Evolutionary conservation across 352 stramenopile species (phyloP).

Genomic region (Globisporangium viniferum): DNA sequence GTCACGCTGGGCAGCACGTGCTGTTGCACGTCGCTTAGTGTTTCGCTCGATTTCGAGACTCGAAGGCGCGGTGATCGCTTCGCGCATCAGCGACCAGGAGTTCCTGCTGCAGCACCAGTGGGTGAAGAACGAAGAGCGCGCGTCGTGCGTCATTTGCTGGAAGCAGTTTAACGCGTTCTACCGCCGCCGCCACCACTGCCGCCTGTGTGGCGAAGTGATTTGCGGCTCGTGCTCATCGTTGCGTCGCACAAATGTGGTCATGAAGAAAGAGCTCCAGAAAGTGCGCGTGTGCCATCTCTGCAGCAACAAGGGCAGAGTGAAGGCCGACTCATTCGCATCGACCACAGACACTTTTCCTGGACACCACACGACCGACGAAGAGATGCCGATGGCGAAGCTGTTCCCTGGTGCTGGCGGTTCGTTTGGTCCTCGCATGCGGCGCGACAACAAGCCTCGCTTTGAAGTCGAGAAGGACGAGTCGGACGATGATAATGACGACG

Average conservation of each 20-base stretch:
- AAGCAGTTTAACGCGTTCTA: constrained; percentile 61
- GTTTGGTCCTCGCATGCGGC: background rate
- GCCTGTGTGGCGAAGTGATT: constrained; percentile 62
- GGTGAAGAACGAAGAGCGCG: constrained; percentile 61
- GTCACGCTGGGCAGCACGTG: constrained; percentile 28
- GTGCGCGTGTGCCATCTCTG: constrained; percentile 70
- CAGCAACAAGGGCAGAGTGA: constrained; percentile 45
- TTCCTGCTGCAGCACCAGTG: constrained; percentile 49
- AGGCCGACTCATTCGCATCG: constrained; percentile 28
- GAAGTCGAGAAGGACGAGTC: constrained; percentile 1
- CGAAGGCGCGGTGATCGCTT: constrained; percentile 42
- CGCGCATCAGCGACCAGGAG: constrained; percentile 41
- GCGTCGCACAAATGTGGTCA: constrained; percentile 33
- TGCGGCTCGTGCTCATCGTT: constrained; percentile 52
- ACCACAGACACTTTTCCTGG: constrained; percentile 27
- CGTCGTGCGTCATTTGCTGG: constrained; percentile 58
- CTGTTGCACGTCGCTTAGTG: constrained; percentile 46
- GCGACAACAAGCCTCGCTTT: constrained; percentile 1
- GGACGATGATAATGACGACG: constrained; percentile 6
- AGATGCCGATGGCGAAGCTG: constrained; percentile 20
- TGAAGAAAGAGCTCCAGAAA: constrained; percentile 39
- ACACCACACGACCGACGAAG: constrained; percentile 22
- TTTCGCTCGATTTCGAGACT: constrained; percentile 44
- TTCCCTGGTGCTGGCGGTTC: constrained; percentile 9
- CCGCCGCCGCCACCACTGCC: constrained; percentile 59